Base-by-base conservation (phyloP, 805 yeast species). In the Saccharomyces mikatae region DNA sequence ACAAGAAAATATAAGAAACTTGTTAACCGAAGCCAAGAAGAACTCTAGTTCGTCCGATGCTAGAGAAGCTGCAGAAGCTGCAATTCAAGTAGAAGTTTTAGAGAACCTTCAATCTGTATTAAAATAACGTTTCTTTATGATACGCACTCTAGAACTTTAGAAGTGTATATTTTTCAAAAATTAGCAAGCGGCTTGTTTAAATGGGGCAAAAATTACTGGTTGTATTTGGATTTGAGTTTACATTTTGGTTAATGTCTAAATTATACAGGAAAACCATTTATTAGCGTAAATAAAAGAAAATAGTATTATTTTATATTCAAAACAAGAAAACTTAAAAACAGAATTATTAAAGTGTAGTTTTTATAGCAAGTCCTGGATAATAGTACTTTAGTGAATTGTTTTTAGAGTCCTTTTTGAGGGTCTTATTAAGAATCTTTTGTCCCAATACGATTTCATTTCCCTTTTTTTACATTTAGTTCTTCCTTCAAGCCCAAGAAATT, bases 11-110 rank as follows among this genome's bases (percentile, higher is more conserved):
- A 84, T 91, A 73, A 88, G 83, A 79, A 67, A 83, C 56, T 83
- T 88, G 72, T 80, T 90, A 69, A 82, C 92, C 57, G 97, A 92
- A 74, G 98, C 99, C 58, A 95, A 88, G 77, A 90, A 89, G 84
- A 88, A 90, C 74, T 83, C 84, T 47, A 67, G 85, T 57, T 86
- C 96, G 57, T 75, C 92, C 50, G 97, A 88, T 65, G 97, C 88
- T 77, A 81, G 80, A 56, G 87, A 82, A 61, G 94, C 95, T 65
- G 95, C 96, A 62, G 96, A 88, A 78, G 98, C 98, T 68, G 83
- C 85, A 73, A 89, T 94, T 71, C 94, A 92, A 80, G 80, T 92
- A 70, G 97, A 94, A 78, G 96, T 94, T 55, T 83, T 94, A 72
- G 97, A 92, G 83, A 94, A 96, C 66, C 80, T 92, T 72, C 86